phyloP scores from a whole-genome alignment of 176 grass and related monocot genomes.

The Eleusine coracana region DNA sequence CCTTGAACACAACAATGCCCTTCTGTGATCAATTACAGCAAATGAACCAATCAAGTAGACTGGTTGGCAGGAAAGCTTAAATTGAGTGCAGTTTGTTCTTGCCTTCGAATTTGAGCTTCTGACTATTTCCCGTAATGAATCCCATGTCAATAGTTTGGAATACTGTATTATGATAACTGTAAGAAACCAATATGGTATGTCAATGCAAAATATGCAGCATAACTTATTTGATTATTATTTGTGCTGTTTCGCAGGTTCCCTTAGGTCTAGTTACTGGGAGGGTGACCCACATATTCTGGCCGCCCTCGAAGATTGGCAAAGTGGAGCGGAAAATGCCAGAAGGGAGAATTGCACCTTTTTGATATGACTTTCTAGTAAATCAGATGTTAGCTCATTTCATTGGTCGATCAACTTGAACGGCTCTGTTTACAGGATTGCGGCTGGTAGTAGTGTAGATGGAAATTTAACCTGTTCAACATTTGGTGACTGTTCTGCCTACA shows the following conservation, averaged over 20 bases:
- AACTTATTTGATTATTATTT: not conserved
- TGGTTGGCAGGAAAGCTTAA: not conserved
- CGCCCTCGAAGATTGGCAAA: constrained; percentile 64
- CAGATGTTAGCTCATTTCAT: constrained; percentile 16
- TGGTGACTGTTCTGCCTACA: not conserved
- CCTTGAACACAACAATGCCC: not conserved
- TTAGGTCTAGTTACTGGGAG: constrained; percentile 72
- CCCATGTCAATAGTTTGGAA: not conserved
- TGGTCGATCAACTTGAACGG: not conserved
- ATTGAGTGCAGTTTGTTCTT: not conserved
- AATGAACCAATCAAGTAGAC: not conserved
- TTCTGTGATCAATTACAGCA: not conserved
- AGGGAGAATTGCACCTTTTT: constrained; percentile 51
- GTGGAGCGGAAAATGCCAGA: constrained; percentile 63
- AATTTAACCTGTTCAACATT: not conserved
- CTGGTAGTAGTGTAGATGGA: not conserved
- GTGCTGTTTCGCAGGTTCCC: constrained; percentile 67
- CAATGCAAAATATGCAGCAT: not conserved
- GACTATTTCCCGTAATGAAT: not conserved
- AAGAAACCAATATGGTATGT: constrained; percentile 10
- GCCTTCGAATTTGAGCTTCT: constrained; percentile 4
- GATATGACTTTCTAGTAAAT: not conserved
- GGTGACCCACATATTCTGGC: constrained; percentile 85
- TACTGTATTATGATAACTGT: not conserved
- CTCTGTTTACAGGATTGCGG: not conserved